Base-by-base conservation (phyloP, 257 asterid species). In the Nicotiana benthamiana region DNA sequence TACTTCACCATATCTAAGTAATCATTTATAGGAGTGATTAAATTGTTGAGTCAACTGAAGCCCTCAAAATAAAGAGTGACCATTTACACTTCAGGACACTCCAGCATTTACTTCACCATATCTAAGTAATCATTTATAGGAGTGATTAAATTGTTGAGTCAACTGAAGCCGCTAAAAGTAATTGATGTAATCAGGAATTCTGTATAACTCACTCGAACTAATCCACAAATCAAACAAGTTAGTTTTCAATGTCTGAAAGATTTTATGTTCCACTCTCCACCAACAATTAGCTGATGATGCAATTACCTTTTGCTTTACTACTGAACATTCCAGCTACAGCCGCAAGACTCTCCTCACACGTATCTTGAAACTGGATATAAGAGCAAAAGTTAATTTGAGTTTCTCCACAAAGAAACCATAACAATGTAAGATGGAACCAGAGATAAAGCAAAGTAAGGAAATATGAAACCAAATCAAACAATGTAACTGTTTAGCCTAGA, bases 271-370 rank as follows among this genome's bases (percentile, higher is more conserved):
- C 81, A 62, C 53, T 52, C 66, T n/a, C 54, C 61, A n/a, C 28
- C 59, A 75, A 64, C 60, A 59, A 46, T 51, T 77, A 60, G 40
- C 60, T 6, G 22, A 46, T 83, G 65, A 84, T 43, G 36, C 32
- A 74, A 77, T 51, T 90, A 95, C 99, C 99, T 91, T 93, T 95
- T 28, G 99, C 98, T 85, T 95, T 95, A 86, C 99, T 95, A 89
- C 90, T 95, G 87, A 95, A 95, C 99, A 95, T 95, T 88, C 99
- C 99, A 83, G 99, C 99, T 84, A 95, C 98, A 67, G 99, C 99
- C 62, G 96, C 97, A 83, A 95, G 97, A 88, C 97, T 93, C 89
- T 95, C 99, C 88, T 95, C 99, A 6, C 97, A 94, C 66, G 98
- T 91, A 80, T 95, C 99, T 77, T 92, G 91, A 90, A 91, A 89